phyloP scores from a whole-genome alignment of 768 basidiomycete genomes.

The Amanita phalloides region DNA sequence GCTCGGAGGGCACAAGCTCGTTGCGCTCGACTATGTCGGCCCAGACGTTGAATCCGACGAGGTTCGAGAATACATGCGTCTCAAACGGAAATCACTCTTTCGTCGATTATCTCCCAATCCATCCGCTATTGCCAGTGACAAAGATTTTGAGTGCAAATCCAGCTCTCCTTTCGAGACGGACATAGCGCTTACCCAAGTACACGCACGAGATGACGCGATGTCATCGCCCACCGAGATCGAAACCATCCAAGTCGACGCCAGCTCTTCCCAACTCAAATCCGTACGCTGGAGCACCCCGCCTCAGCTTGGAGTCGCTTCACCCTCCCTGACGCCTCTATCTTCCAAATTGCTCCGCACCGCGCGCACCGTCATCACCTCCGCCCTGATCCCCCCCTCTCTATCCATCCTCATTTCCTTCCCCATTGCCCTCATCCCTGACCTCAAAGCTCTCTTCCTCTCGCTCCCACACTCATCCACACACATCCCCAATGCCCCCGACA shows the following conservation, averaged over 20 bases:
- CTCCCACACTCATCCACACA: conserved; percentile 27
- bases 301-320: background rate
- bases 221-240: background rate
- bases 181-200: background rate
- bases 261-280: background rate
- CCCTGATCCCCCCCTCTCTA: conserved; percentile 39
- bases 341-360: background rate
- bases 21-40: conserved; percentile 51
- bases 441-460: conserved; percentile 55
- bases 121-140: background rate
- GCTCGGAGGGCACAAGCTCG: conserved; percentile 40
- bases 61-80: conserved; percentile 15
- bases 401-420: conserved; percentile 44
- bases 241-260: background rate
- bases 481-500: conserved; percentile 45
- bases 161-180: background rate
- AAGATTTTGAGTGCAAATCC: background rate
- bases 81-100: conserved; percentile 18
- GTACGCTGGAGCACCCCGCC: background rate
- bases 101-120: background rate
- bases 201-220: background rate
- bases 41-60: too few species aligned
- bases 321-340: background rate
- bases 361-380: conserved; percentile 20
- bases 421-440: conserved; percentile 41